Evolutionary conservation across 1,284 basidiomycete species (phyloP).

Genomic region (Moniliella sp.): DNA sequence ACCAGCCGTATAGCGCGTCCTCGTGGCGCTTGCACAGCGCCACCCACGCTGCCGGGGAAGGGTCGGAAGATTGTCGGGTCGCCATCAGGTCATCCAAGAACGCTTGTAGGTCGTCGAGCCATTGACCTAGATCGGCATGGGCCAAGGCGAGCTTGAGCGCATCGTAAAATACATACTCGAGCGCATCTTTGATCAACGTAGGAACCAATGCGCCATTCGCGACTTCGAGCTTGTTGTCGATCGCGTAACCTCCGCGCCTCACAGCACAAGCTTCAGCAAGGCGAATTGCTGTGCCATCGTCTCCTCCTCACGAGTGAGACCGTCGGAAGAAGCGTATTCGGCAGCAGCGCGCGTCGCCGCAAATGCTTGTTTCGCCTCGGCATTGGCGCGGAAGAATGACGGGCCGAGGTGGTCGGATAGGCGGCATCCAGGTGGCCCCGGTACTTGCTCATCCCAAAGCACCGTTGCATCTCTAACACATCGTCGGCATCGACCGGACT

Average conservation of each 20-base stretch:
- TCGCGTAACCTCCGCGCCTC: conserved; percentile 3
- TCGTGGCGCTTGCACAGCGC: conserved; percentile 5
- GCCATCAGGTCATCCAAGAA: conserved; percentile 4
- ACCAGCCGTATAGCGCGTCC: conserved; percentile 3
- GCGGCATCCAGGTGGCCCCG: not conserved
- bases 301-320: not conserved
- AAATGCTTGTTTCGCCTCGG: not conserved
- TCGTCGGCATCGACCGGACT: too few species aligned
- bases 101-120: conserved; percentile 4
- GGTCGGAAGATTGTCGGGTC: not conserved
- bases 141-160: conserved; percentile 2
- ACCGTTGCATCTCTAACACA: not conserved
- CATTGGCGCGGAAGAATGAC: too few species aligned
- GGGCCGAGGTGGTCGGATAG: conserved; percentile 2
- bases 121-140: conserved; percentile 1
- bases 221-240: conserved; percentile 3
- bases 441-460: not conserved
- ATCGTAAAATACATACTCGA: conserved; percentile 4
- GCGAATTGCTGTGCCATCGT: conserved; percentile 3
- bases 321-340: too few species aligned
- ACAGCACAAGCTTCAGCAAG: conserved; percentile 2
- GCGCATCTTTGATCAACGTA: conserved; percentile 3
- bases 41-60: conserved; percentile 3
- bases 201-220: conserved; percentile 4
- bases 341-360: not conserved